Evolutionary conservation across 768 basidiomycete genomes (phyloP).

Genomic region (Mycena capillaripes): DNA sequence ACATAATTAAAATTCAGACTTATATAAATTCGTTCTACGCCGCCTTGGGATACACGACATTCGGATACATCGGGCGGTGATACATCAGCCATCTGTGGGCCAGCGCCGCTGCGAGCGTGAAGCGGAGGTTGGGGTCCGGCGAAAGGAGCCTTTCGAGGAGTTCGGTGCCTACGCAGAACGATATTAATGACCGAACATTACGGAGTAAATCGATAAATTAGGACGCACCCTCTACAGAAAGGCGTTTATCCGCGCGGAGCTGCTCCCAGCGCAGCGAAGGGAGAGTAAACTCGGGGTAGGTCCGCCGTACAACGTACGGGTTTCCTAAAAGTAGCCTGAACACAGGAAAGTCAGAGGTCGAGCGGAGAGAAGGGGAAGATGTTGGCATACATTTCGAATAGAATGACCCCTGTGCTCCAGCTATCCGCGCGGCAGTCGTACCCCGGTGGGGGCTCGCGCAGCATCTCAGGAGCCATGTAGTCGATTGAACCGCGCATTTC

Average conservation of each 20-base stretch:
- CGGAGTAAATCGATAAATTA: not conserved
- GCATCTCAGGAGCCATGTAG: conserved; percentile 24
- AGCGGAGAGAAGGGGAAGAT: not conserved
- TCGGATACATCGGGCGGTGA: conserved; percentile 21
- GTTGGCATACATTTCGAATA: conserved; percentile 12
- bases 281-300: not conserved
- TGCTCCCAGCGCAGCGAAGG: not conserved
- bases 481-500: conserved; percentile 5
- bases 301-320: not conserved
- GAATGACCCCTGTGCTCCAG: conserved; percentile 12
- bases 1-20: too few species aligned
- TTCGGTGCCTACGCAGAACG: not conserved
- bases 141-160: not conserved
- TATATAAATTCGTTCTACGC: not conserved
- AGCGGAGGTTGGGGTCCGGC: not conserved
- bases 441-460: not conserved
- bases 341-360: not conserved
- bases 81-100: not conserved
- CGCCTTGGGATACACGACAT: conserved; percentile 9
- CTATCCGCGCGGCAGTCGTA: conserved; percentile 14
- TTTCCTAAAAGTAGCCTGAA: conserved; percentile 3
- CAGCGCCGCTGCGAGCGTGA: not conserved
- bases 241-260: not conserved
- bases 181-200: not conserved
- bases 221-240: conserved; percentile 3